phyloP scores from a whole-genome alignment of 83 land plant species.

The Thuja plicata region DNA sequence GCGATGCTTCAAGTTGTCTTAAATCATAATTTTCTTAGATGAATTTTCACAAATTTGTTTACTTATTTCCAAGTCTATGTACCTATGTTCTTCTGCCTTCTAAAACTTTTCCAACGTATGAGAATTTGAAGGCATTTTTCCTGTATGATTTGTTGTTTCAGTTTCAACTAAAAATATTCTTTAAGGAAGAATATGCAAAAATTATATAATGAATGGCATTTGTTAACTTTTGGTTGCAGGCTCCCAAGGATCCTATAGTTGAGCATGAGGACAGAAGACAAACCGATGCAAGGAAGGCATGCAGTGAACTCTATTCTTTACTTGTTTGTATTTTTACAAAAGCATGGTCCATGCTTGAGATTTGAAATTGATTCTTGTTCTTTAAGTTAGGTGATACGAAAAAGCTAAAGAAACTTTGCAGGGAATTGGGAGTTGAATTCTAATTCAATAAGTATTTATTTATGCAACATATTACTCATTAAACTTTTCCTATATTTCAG shows the following conservation, averaged over 20 bases:
- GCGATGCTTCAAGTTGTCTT: not conserved
- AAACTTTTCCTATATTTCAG: not conserved
- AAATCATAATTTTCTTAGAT: not conserved
- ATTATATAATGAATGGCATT: not conserved
- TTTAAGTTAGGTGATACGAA: not conserved
- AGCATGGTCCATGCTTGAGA: not conserved
- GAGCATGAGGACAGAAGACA: not conserved
- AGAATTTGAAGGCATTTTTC: not conserved
- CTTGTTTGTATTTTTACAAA: not conserved
- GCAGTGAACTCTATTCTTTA: not conserved
- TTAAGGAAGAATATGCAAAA: not conserved
- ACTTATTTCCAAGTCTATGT: not conserved
- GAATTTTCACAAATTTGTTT: not conserved
- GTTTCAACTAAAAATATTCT: not conserved
- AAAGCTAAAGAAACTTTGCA: not conserved
- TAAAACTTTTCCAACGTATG: not conserved
- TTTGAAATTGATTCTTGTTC: not conserved
- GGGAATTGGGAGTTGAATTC: not conserved
- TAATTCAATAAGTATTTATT: not conserved
- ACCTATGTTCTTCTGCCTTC: not conserved
- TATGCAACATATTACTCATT: not conserved
- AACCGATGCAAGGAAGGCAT: constrained; percentile 8
- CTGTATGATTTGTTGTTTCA: not conserved
- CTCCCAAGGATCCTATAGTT: not conserved
- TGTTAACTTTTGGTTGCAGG: constrained; percentile 7